Evolutionary conservation across 73 alveolate species (phyloP), one percentile per base, ranked within the genome.

Genomic region (Stentor coeruleus): DNA sequence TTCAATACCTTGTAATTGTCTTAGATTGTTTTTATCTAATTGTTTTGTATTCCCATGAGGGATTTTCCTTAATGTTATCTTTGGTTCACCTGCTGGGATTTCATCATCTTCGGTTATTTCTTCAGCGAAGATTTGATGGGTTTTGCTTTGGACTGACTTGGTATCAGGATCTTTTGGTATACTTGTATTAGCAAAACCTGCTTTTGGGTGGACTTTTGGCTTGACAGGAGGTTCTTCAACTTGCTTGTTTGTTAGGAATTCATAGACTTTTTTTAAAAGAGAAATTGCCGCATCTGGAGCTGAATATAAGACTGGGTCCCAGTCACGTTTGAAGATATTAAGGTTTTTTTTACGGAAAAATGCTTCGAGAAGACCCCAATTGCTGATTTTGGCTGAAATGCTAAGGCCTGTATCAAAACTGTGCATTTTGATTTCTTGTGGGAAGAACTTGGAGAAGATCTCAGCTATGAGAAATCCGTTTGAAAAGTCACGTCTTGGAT

Each of bases 401-500:
- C 88, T 82, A 39, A 83, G 94, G 58, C 94, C 96, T 41, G 92
- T 91, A 40, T 93, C 96, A 80, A 88, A 93, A 37, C 93, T 74
- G 75, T 91, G 96, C 96, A 93, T 91, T 39, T 87, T 80, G 59
- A 93, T 91, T 73, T 93, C 98, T 58, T 86, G 81, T 75, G 98
- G 93, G 95, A 88, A 94, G 81, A 93, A 94, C 38, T 98, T 80
- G 3, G 98, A 94, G 83, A 96, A 88, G 83, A 96, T 96, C 88
- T 96, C 98, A 31, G 99, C 99, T 14, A 96, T 88, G 57, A 96
- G 86, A 93, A 94, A 96, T 11, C 99, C 99, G 79, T 96, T 96
- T 60, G 93, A 89, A 82, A 95, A 95, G 83, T 90, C 94, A 82
- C 94, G 87, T 85, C 91, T 91, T 42, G 90, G 92, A 85, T 95